Evolutionary conservation across 2,329 filamentous ascomycete species (phyloP).

Genomic region (Xylariaceae sp.): DNA sequence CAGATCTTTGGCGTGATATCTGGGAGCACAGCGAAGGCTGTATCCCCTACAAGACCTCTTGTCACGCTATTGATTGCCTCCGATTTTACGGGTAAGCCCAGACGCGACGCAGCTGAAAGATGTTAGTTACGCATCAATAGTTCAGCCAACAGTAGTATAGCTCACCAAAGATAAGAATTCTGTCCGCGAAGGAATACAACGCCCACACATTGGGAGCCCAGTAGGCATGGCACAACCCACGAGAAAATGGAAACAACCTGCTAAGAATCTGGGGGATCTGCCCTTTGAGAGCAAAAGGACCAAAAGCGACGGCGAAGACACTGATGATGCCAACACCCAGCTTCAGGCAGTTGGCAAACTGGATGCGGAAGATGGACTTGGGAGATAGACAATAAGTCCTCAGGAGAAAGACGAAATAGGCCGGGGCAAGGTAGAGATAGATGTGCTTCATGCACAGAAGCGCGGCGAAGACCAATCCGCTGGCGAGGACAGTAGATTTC

Average conservation of each 20-base stretch:
- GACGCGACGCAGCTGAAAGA: constrained; percentile 67
- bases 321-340: constrained; percentile 68
- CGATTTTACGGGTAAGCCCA: constrained; percentile 69
- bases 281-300: constrained; percentile 76
- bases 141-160: constrained; percentile 10
- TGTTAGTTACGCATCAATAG: constrained; percentile 30
- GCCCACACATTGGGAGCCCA: constrained; percentile 99
- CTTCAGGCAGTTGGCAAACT: constrained; percentile 76
- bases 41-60: constrained; percentile 87
- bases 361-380: constrained; percentile 70
- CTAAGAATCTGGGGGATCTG: constrained; percentile 82
- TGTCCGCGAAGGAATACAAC: constrained; percentile 87
- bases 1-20: constrained; percentile 77
- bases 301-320: constrained; percentile 79
- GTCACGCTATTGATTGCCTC: constrained; percentile 85
- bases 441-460: constrained; percentile 97
- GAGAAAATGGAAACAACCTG: constrained; percentile 87
- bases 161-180: constrained; percentile 75
- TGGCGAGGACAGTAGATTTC: constrained; percentile 68
- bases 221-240: constrained; percentile 93
- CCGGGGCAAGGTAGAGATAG: constrained; percentile 91
- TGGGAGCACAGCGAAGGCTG: constrained; percentile 87
- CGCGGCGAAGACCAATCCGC: constrained; percentile 78
- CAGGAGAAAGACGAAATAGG: constrained; percentile 93
- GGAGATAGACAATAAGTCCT: constrained; percentile 81